These are phyloP conservation scores for Raffaelea deltoideospora DNA, from an alignment of 2,329 filamentous ascomycete species.

Conservation along the genomic window DNA sequence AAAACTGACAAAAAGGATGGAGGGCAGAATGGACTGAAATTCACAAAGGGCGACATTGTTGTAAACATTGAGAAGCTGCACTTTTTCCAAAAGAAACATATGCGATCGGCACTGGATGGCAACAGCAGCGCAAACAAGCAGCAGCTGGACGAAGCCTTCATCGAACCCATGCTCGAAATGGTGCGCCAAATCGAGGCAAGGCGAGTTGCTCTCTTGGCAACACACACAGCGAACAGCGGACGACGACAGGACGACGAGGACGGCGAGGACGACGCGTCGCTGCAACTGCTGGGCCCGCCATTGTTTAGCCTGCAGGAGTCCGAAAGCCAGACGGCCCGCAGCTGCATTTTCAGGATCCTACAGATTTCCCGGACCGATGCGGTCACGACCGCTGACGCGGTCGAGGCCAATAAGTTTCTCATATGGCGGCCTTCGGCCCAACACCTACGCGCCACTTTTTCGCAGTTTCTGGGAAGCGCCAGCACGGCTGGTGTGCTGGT, in stretches of 20 bases:
- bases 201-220: too few species aligned
- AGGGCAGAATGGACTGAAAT: constrained; percentile 40
- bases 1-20: background rate
- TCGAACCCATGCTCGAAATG: constrained; percentile 10
- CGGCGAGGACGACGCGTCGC: background rate
- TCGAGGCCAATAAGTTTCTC: constrained; percentile 12
- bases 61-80: constrained; percentile 68
- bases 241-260: background rate
- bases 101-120: constrained; percentile 8
- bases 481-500: too few species aligned
- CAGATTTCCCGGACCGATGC: constrained; percentile 7
- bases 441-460: constrained; percentile 3
- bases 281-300: constrained; percentile 1
- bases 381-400: constrained; percentile 1
- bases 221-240: too few species aligned
- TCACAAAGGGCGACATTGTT: constrained; percentile 80
- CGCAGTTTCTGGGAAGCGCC: background rate
- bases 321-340: background rate
- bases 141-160: constrained; percentile 8
- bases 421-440: constrained; percentile 12
- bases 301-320: background rate
- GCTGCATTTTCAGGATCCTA: constrained; percentile 7
- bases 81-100: constrained; percentile 47
- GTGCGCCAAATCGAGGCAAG: constrained; percentile 7
- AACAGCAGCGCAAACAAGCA: too few species aligned